Base-by-base conservation (phyloP, 352 stramenopile genomes). In the Hyaloperonospora arabidopsidis region DNA sequence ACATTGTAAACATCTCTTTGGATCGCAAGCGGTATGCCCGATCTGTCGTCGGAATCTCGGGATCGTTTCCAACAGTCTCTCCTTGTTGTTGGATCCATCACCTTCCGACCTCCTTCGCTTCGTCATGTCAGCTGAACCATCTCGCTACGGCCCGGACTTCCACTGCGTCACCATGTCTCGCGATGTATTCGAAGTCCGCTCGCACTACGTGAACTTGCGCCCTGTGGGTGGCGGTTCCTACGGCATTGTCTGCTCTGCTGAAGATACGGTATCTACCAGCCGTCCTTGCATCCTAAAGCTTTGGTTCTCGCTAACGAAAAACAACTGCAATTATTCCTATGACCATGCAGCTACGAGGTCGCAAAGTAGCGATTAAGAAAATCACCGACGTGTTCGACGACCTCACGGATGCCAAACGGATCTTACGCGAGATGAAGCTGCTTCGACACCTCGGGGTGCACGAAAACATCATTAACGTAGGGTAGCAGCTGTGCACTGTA, bases 341-440 rank as follows among this genome's bases (percentile, higher is more conserved):
- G 2, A 22, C 12, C 2, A 3, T 53, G 23, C 49, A 95, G 84
- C 45, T 93, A 4, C 83, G 84, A 8, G 83, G 79, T 15, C 79
- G 83, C 47, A 91, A 91, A 57, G 82, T 95, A 35, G 84, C 87
- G 22, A 95, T 97, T 58, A 96, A 96, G 69, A 96, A 96, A 67
- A 93, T 97, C 67, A 92, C 83, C 2, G 82, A 95, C 63, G 84
- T 92, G n/a, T 96, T 96, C 54, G 72, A 92, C 36, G 86, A 97
- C 59, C 74, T 97, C 36, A 88, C 89, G 19, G 89, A 97, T 52
- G 89, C 89, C 48, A 97, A 97, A 70, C 81, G 88, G 18, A 97
- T 97, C 41, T 57, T 97, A 61, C 72, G 90, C 15, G 90, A 97
- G 63, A 95, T 97, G 73, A 96, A 95, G 70, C 75, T 97, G 35